Base-by-base conservation (phyloP, 352 stramenopile genomes). In the Globisporangium nodosum region DNA sequence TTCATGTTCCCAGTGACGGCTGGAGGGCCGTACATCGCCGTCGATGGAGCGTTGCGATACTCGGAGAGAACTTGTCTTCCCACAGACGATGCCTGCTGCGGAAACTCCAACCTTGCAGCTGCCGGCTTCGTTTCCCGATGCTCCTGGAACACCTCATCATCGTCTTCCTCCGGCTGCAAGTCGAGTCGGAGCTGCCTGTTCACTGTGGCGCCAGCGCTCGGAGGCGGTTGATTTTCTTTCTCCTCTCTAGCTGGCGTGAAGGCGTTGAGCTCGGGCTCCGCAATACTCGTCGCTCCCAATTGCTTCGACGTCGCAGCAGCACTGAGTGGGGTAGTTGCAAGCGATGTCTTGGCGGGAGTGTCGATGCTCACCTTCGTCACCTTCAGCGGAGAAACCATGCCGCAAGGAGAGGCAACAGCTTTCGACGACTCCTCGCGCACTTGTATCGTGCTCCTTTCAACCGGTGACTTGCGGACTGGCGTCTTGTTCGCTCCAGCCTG, bases 1-100 rank as follows among this genome's bases (percentile, higher is more conserved):
- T 66, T 31, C 9, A 3, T 11, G 11, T 64, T 35, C 16, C 53
- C 58, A 13, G 40, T 48, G 20, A 40, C 50, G 18, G 61, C 69
- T 30, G 64, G 70, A 0, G 71, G 70, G 16, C 73, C 79, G 68
- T 88, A 91, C n/a, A 80, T 76, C 9, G 78, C 64, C 6, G 73
- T 59, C 0, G 78, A 84, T 0, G 83, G 68, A 65, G 87, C 81
- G 1, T 76, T 87, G n/a, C 81, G 80, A 37, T 74, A 81, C 40
- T 90, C 79, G 2, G 83, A 91, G 15, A 89, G 61, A 6, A 91
- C 72, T 56, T 92, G 81, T 33, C 76, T 73, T 2, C 81, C 76
- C 21, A 88, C 69, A 5, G 78, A 87, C 18, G 81, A 87, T 2
- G 56, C 1, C 2, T 27, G 49, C 15, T 39, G 49, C 11, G 18